Conservation (phyloP, 169 alveolate genomes). For the Plasmodium malariae region DNA sequence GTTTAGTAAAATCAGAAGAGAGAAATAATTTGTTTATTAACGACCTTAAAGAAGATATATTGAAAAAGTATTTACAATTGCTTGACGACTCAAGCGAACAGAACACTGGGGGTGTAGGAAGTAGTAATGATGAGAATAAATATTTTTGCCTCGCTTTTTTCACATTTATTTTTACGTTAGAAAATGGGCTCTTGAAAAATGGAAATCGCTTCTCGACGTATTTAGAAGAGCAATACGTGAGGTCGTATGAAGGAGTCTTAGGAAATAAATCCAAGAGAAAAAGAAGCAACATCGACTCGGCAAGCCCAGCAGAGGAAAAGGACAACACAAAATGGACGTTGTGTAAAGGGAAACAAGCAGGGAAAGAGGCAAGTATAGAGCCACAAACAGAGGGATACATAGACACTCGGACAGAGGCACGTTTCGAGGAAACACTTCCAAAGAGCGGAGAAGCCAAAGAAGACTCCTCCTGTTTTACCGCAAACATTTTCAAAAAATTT, state of each 20-base stretch:
- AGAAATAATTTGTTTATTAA: constrained; percentile 28
- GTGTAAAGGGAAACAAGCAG: background rate
- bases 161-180: constrained; percentile 48
- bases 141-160: constrained; percentile 24
- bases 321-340: background rate
- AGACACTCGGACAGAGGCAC: background rate
- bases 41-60: background rate
- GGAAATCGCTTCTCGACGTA: background rate
- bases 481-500: constrained; percentile 18
- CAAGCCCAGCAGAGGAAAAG: background rate
- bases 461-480: background rate
- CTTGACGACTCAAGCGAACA: constrained; percentile 7
- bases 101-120: background rate
- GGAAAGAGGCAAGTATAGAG: constrained; percentile 2
- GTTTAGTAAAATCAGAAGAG: background rate
- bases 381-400: too few relatives aligned
- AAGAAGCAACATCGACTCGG: background rate
- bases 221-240: constrained; percentile 13
- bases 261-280: background rate
- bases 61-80: background rate
- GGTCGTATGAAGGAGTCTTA: background rate
- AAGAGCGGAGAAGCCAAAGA: background rate
- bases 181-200: constrained; percentile 9
- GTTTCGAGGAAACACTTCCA: background rate
- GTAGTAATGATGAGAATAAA: background rate